Conservation (phyloP, 1,284 basidiomycete genomes). For the Apiotrichum domesticum region DNA sequence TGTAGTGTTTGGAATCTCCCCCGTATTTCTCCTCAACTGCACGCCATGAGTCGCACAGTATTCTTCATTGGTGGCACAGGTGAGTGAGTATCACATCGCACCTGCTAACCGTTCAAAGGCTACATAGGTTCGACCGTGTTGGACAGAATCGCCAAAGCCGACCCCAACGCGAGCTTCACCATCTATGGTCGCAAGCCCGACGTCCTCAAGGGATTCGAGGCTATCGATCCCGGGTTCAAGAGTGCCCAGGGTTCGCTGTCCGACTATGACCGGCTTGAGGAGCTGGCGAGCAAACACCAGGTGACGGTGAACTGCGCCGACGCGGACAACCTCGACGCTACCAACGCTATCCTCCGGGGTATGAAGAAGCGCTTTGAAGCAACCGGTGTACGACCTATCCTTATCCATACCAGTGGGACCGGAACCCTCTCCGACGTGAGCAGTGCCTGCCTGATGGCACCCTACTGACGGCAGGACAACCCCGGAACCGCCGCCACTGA, state of each 20-base stretch:
- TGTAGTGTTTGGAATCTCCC: too few species aligned
- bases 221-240: slow-evolving; percentile 1
- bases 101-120: background rate
- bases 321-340: slow-evolving; percentile 37
- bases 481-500: slow-evolving; percentile 11
- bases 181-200: slow-evolving; percentile 4
- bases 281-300: slow-evolving; percentile 34
- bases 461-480: background rate
- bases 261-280: slow-evolving; percentile 30
- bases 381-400: slow-evolving; percentile 33
- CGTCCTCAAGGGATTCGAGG: slow-evolving; percentile 4
- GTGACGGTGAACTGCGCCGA: slow-evolving; percentile 42
- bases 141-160: background rate
- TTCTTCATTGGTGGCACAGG: slow-evolving; percentile 14
- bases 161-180: slow-evolving; percentile 2
- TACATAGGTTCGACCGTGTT: slow-evolving; percentile 12
- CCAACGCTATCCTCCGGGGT: slow-evolving; percentile 40
- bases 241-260: slow-evolving; percentile 25
- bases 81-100: background rate
- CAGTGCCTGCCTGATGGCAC: background rate
- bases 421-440: slow-evolving; percentile 37
- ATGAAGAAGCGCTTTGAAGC: slow-evolving; percentile 36
- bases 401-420: slow-evolving; percentile 47
- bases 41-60: slow-evolving; percentile 7
- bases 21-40: too few species aligned